phyloP scores from a whole-genome alignment of 2,329 filamentous ascomycete genomes.

The Phyllosticta ampelicida region DNA sequence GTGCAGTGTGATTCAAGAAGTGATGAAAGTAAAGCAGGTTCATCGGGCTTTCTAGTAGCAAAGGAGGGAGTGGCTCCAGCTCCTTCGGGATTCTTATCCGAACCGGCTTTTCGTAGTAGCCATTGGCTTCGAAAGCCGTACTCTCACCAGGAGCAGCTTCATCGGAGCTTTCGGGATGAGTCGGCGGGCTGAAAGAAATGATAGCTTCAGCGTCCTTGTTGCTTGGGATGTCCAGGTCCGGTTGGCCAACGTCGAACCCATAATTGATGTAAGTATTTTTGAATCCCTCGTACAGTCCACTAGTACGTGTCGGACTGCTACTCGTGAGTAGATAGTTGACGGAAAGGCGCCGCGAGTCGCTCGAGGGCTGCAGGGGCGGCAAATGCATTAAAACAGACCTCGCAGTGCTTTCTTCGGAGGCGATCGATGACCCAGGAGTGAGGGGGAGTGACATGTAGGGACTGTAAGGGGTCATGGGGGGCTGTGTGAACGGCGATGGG shows the following conservation, averaged over 20 bases:
- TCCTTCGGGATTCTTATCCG: conserved; percentile 50
- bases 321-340: conserved; percentile 50
- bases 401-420: conserved; percentile 21
- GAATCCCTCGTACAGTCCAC: conserved; percentile 13
- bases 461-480: conserved; percentile 28
- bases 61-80: conserved; percentile 44
- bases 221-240: conserved; percentile 57
- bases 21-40: conserved; percentile 67
- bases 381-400: conserved; percentile 15
- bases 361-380: conserved; percentile 24
- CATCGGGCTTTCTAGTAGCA: conserved; percentile 62
- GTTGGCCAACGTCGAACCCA: conserved; percentile 60
- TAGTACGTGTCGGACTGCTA: conserved; percentile 10
- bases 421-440: conserved; percentile 33
- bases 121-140: conserved; percentile 46
- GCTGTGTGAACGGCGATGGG: conserved; percentile 28
- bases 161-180: conserved; percentile 18
- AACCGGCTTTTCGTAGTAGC: conserved; percentile 62
- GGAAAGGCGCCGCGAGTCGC: conserved; percentile 45
- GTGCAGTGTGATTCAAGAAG: conserved; percentile 71
- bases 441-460: conserved; percentile 34
- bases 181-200: conserved; percentile 27
- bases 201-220: conserved; percentile 64
- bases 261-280: conserved; percentile 38
- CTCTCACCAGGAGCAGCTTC: conserved; percentile 31